Conservation (phyloP, 176 grass and related monocot species). For the Eragrostis nindensis region DNA sequence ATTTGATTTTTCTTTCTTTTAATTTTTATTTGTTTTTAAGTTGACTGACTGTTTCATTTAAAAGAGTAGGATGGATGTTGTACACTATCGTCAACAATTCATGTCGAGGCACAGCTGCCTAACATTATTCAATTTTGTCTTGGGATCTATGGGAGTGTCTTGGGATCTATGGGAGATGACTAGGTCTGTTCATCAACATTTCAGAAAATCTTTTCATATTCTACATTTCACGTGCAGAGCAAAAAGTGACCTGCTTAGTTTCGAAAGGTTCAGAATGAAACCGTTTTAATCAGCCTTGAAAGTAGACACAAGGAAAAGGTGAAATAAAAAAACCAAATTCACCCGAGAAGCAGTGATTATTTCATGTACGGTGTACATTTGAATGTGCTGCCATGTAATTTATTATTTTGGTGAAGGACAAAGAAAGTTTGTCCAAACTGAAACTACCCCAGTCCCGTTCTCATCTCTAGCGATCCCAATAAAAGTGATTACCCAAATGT, state of each 20-base stretch:
- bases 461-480: neutral
- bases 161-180: neutral
- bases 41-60: neutral
- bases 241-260: neutral
- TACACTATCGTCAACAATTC: neutral
- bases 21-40: neutral
- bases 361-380: neutral
- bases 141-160: too few species aligned
- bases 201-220: neutral
- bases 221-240: neutral
- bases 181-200: neutral
- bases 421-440: neutral
- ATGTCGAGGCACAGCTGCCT: neutral
- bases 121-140: neutral
- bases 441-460: neutral
- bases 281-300: neutral
- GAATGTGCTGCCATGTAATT: neutral
- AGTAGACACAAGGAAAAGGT: neutral
- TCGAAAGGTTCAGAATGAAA: neutral
- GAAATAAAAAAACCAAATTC: neutral
- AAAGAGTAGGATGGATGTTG: neutral
- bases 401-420: neutral
- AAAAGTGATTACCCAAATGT: neutral
- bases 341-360: neutral
- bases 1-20: neutral